These are phyloP conservation scores for Talaromyces amestolkiae DNA, from an alignment of 2,329 filamentous ascomycete genomes.

Conservation along the genomic window DNA sequence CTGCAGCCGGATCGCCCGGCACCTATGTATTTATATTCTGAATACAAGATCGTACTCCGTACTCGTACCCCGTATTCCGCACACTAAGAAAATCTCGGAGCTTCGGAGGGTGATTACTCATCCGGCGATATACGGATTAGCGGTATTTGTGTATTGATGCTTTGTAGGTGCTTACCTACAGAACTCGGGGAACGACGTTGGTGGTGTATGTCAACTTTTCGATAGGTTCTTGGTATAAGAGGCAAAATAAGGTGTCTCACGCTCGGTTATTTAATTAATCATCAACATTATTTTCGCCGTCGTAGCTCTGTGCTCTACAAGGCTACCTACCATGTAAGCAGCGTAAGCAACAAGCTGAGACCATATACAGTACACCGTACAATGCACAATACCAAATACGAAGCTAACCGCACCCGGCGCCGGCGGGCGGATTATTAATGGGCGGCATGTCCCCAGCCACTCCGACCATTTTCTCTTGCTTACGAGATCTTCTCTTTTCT, in stretches of 20 bases:
- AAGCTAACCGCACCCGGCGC: slow-evolving; percentile 4
- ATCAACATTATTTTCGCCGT: neutral
- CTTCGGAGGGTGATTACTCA: neutral
- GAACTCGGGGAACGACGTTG: too few species aligned
- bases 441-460: slow-evolving; percentile 15
- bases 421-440: slow-evolving; percentile 16
- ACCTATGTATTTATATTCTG: neutral
- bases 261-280: neutral
- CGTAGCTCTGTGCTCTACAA: neutral
- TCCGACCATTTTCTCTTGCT: slow-evolving; percentile 26
- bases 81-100: neutral
- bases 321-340: neutral
- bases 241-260: neutral
- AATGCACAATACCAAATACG: neutral
- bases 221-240: neutral
- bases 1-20: neutral
- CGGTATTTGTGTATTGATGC: neutral
- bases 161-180: too few species aligned
- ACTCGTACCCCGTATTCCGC: neutral
- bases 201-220: too few species aligned
- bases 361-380: too few species aligned
- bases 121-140: neutral
- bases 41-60: neutral
- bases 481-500: slow-evolving; percentile 34
- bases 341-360: neutral